Evolutionary conservation across 805 yeast species (phyloP).

Genomic region (Suhomyces xylopsoci): DNA sequence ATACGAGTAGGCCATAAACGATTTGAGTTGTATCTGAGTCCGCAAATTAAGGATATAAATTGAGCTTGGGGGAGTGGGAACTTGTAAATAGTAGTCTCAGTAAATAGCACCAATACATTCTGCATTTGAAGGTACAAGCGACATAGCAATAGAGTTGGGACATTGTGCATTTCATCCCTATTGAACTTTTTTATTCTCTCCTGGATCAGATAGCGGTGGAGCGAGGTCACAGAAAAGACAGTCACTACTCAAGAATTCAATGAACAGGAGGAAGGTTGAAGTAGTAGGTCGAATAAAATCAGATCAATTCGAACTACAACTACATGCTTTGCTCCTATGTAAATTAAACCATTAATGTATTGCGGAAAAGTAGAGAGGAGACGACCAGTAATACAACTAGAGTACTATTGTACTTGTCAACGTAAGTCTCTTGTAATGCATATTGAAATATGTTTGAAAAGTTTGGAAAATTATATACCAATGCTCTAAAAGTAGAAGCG

Average conservation of each 20-base stretch:
- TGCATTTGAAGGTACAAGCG: neutral
- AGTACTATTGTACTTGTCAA: neutral
- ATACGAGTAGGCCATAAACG: constrained; percentile 71
- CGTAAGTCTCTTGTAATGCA: neutral
- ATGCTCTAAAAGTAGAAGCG: neutral
- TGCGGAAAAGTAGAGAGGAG: neutral
- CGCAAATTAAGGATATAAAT: constrained; percentile 67
- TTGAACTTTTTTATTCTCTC: too few relatives aligned
- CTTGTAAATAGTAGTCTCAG: neutral
- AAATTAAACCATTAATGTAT: too few relatives aligned
- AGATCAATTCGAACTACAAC: neutral
- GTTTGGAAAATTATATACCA: neutral
- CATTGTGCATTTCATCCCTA: too few relatives aligned
- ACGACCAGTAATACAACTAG: neutral
- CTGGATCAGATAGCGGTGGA: neutral
- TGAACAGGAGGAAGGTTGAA: neutral
- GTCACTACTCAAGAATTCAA: neutral
- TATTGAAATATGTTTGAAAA: neutral
- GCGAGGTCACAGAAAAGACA: neutral
- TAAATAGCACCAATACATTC: neutral
- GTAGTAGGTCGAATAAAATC: neutral
- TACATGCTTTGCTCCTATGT: neutral
- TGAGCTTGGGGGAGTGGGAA: constrained; percentile 1
- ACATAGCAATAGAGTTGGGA: neutral
- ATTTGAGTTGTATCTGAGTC: constrained; percentile 67